Evolutionary conservation across 140 eudicot genomes (phyloP).

Genomic region (Anethum foeniculum): DNA sequence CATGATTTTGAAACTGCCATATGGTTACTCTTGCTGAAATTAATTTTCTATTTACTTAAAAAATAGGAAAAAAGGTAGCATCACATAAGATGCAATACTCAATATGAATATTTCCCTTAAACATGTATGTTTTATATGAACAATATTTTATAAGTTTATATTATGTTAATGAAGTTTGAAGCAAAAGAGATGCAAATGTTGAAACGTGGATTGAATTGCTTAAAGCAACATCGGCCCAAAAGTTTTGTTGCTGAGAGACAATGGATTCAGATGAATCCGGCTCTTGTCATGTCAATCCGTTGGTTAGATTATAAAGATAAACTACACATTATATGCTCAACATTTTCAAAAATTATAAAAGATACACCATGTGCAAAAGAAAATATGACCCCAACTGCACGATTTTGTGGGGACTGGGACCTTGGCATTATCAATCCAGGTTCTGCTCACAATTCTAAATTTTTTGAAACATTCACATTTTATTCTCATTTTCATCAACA

Average conservation of each 20-base stretch:
- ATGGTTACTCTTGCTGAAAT: no score
- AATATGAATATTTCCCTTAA: no score
- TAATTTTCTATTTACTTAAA: no score
- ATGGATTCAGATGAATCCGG: constrained; percentile 2
- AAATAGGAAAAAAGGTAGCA: no score
- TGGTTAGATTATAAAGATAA: not conserved
- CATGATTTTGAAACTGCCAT: no score
- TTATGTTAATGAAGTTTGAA: not conserved
- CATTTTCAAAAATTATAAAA: not conserved
- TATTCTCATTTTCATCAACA: not conserved
- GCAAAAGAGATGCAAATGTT: not conserved
- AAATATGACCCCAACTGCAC: not conserved
- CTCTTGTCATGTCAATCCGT: constrained; percentile 4
- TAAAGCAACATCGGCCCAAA: not conserved
- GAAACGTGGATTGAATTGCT: not conserved
- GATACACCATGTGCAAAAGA: not conserved
- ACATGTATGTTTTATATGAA: no score
- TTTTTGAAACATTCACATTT: not conserved
- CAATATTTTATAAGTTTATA: not conserved
- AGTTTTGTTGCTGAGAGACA: not conserved
- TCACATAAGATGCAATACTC: no score
- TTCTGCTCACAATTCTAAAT: not conserved
- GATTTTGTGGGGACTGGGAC: not conserved
- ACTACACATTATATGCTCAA: not conserved
- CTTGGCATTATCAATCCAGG: not conserved